Conservation (phyloP, 805 yeast genomes). For the Metschnikowia aberdeeniae region DNA sequence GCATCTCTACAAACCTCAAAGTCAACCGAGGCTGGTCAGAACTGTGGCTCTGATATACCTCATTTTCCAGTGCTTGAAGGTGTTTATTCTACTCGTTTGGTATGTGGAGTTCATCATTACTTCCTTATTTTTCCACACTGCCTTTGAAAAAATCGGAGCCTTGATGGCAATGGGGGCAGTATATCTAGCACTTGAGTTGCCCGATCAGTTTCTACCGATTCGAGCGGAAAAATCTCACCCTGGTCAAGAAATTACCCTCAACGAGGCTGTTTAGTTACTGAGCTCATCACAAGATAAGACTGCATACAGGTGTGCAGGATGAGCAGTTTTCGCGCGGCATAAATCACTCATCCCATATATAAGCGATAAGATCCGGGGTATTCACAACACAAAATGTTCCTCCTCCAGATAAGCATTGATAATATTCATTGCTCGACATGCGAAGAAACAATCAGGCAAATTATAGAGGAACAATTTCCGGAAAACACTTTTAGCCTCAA, state of each 20-base stretch:
- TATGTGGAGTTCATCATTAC: conserved; percentile 12
- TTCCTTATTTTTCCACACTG: conserved; percentile 15
- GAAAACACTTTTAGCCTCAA: background rate
- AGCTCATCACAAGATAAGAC: too few species aligned
- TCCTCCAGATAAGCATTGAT: conserved; percentile 20
- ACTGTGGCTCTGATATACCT: background rate
- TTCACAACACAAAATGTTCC: conserved; percentile 1
- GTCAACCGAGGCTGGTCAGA: background rate
- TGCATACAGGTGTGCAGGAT: background rate
- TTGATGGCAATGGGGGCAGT: conserved; percentile 6
- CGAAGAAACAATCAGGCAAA: conserved; percentile 31
- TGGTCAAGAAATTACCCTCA: too few species aligned
- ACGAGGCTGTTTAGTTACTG: too few species aligned
- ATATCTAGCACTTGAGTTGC: background rate
- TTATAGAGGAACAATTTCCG: background rate
- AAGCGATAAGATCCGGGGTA: conserved; percentile 1
- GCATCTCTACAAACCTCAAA: background rate
- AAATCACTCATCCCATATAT: conserved; percentile 1
- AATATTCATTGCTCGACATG: conserved; percentile 59
- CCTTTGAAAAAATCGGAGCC: conserved; percentile 12
- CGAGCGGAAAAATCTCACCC: background rate
- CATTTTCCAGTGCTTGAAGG: background rate
- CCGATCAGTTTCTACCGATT: background rate
- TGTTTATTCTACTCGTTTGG: conserved; percentile 9
- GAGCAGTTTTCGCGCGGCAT: conserved; percentile 1